Percentiles rank a stretch among this genome's conserved stretches.
Conservation (phyloP, 2,329 filamentous ascomycete genomes). For the Calonectria crousiana region DNA sequence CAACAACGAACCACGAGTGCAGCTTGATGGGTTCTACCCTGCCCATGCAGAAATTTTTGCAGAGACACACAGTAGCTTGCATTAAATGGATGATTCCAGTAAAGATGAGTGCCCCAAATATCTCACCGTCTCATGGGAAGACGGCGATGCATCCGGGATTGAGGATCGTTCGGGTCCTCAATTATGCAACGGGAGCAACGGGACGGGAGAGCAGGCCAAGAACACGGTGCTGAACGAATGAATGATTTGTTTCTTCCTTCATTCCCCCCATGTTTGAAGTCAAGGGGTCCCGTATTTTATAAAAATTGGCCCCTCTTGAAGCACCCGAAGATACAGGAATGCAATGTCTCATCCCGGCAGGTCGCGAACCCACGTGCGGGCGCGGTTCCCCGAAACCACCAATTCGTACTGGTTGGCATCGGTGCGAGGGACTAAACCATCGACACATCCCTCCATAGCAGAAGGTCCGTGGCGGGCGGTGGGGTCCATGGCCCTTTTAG, state of each 20-base stretch:
- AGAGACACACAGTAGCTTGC: constrained; percentile 8
- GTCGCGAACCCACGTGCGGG: neutral
- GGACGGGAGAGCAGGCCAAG: neutral
- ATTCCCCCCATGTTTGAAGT: too few species aligned
- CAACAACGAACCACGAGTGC: constrained; percentile 7
- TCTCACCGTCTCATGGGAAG: neutral
- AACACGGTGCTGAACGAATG: neutral
- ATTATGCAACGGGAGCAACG: neutral
- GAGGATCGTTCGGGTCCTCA: neutral
- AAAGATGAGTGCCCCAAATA: neutral
- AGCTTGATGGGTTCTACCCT: neutral
- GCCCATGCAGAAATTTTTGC: neutral
- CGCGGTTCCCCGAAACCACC: neutral
- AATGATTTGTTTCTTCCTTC: neutral
- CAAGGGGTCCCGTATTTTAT: neutral
- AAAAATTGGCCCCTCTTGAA: neutral
- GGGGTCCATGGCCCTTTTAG: neutral
- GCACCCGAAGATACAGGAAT: neutral
- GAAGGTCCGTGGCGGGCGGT: neutral
- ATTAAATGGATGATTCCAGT: neutral
- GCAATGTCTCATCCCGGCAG: neutral
- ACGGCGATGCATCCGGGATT: neutral
- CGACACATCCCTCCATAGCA: constrained; percentile 1
- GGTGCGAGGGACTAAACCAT: neutral
- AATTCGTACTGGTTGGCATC: neutral